Base-by-base conservation (phyloP, 139 green algal genomes). In the Picochlorum sp. region DNA sequence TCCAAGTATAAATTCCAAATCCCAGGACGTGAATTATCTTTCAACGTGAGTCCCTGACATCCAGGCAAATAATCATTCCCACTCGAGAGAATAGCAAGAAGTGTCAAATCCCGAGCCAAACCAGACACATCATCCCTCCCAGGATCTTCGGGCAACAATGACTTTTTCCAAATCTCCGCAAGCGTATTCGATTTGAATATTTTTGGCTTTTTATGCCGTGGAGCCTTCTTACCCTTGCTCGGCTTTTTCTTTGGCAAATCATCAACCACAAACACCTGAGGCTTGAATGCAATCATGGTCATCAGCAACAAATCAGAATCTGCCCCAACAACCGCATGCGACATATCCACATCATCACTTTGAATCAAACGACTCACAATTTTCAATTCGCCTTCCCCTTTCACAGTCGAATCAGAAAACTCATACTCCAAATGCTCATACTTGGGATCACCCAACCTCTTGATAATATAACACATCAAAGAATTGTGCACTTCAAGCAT, bases 341-440 rank as follows among this genome's bases (percentile, higher is more conserved):
- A 68, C 6, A 44, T 28, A 24, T 30, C 26, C 9, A 18, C 3
- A 18, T 7, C 14, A 26, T 21, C 15, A 28, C 69, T 80, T n/a
- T 74, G 63, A 56, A 84, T 75, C 46, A 95, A 70, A 30, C 85
- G 74, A 0, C 74, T 74, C 32, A 95, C 51, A 21, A 95, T 86
- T 69, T 95, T 95, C n/a, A 91, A 74, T 74, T 95, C 89, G 2
- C 89, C 89, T 72, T 95, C 89, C n/a, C 89, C 89, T 78, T 83
- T 74, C 4, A 95, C 88, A 4, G 80, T 91, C 15, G 77, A 81
- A 18, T 89, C 85, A 10, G 80, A 89, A 21, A 95, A 30, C 74
- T 95, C 88, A 68, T 87, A 90, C 13, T 73, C 24, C 15, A 92
- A 45, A 72, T 86, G 69, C 4, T 37, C 26, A 37, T 60, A 83